Evolutionary conservation across 129 eudicot genomes (phyloP), one percentile per base, ranked within the genome.

Genomic region (Mikania micrantha): DNA sequence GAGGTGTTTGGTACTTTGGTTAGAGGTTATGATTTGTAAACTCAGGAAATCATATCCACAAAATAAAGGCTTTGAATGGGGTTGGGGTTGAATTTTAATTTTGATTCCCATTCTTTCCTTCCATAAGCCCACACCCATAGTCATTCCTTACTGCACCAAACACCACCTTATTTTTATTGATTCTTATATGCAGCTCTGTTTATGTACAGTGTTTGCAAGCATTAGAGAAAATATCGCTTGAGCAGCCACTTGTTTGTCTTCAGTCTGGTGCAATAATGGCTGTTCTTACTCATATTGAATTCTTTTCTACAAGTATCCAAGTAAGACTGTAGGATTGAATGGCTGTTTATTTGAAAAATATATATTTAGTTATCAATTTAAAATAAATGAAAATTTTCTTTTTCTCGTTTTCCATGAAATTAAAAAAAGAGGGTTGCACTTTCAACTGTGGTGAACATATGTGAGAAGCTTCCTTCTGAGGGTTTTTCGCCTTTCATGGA

Each of bases 271-370:
- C 95, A 40, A 84, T 93, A 27, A 84, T 83, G 92, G 95, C 98
- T 70, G 96, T 80, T 77, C 69, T 93, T 59, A 78, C 64, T 57
- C 86, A 76, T 74, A 84, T 93, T 34, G 98, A 93, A 75, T 93
- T 93, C 90, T 93, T 88, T 69, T 77, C 98, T 9, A 93, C 98
- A 7, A 88, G 89, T 79, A 80, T 84, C 61, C 98, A 88, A 90
- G 98, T 93, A 77, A 59, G 10, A 15, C 72, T 5, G 7, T 29
- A 48, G 61, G 45, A 12, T 57, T 22, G 15, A 36, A 32, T 61
- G 35, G 22, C 11, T 48, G 56, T 20, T 8, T 35, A 32, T 20
- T 21, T 42, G 42, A 40, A 41, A 28, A 28, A 38, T 49, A 25
- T 47, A 39, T 56, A n/a, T 27, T 17, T 8, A 19, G 48, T 64